These are phyloP conservation scores for Lactarius trivialis DNA, from an alignment of 768 basidiomycete species.

Conservation along the genomic window DNA sequence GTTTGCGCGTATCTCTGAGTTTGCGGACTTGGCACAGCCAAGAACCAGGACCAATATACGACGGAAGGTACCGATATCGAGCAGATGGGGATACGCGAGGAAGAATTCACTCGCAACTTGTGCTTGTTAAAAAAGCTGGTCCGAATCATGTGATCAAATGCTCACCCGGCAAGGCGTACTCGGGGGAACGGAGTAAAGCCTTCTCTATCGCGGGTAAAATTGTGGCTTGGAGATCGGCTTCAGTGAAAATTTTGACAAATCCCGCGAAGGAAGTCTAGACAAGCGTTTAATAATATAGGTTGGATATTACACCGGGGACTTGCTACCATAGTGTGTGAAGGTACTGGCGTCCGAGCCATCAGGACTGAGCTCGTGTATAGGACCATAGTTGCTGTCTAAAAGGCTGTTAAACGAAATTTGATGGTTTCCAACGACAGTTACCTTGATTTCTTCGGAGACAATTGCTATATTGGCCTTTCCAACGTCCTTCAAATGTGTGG, in stretches of 20 bases:
- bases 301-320: conserved; percentile 21
- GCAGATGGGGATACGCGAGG: conserved; percentile 42
- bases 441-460: conserved; percentile 44
- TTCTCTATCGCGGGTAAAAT: conserved; percentile 76
- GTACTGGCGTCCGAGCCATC: conserved; percentile 58
- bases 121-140: conserved; percentile 9
- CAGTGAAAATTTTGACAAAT: conserved; percentile 53
- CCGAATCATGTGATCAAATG: conserved; percentile 8
- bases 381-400: conserved; percentile 49
- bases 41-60: conserved; percentile 53
- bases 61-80: conserved; percentile 44
- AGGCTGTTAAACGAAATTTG: background rate
- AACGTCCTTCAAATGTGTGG: conserved; percentile 57
- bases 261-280: conserved; percentile 45
- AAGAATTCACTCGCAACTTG: conserved; percentile 57
- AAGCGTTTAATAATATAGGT: conserved; percentile 2
- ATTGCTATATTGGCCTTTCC: conserved; percentile 38
- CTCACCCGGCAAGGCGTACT: conserved; percentile 62
- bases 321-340: conserved; percentile 50
- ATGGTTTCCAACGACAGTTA: conserved; percentile 20
- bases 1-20: conserved; percentile 49
- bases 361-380: conserved; percentile 58
- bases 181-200: conserved; percentile 74
- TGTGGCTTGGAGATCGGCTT: conserved; percentile 43
- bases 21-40: conserved; percentile 70